phyloP scores from a whole-genome alignment of 768 basidiomycete species.

The Amanita molliuscula region DNA sequence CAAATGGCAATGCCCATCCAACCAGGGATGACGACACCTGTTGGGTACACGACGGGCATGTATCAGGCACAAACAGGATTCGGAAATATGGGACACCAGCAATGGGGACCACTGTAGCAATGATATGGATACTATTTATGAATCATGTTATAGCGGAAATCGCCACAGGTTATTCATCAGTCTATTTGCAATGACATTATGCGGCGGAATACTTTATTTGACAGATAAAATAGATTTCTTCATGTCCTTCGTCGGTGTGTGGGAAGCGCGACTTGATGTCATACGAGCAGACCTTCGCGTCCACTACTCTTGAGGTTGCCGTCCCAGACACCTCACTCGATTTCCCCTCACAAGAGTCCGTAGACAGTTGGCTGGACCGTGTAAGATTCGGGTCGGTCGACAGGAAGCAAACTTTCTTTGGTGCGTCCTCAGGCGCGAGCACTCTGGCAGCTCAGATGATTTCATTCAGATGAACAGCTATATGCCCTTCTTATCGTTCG shows the following conservation, averaged over 20 bases:
- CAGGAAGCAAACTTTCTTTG: conserved; percentile 65
- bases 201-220: too few relatives aligned
- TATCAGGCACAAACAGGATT: conserved; percentile 1
- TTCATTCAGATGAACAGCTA: conserved; percentile 43
- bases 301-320: conserved; percentile 47
- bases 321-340: conserved; percentile 56
- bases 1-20: conserved; percentile 4
- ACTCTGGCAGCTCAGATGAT: conserved; percentile 14
- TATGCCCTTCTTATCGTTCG: conserved; percentile 37
- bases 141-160: too few relatives aligned
- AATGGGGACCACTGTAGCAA: conserved; percentile 4
- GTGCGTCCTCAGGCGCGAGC: conserved; percentile 27
- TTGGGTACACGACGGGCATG: not conserved
- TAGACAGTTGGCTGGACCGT: conserved; percentile 47
- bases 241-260: too few relatives aligned
- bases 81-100: not conserved
- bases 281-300: conserved; percentile 55
- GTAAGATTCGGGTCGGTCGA: conserved; percentile 34
- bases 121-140: not conserved
- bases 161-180: too few relatives aligned
- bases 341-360: conserved; percentile 36
- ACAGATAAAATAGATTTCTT: too few relatives aligned
- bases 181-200: too few relatives aligned
- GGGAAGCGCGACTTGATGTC: conserved; percentile 19
- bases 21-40: not conserved